phyloP scores from a whole-genome alignment of 768 basidiomycete species.

The Phaeotremella skinneri region DNA sequence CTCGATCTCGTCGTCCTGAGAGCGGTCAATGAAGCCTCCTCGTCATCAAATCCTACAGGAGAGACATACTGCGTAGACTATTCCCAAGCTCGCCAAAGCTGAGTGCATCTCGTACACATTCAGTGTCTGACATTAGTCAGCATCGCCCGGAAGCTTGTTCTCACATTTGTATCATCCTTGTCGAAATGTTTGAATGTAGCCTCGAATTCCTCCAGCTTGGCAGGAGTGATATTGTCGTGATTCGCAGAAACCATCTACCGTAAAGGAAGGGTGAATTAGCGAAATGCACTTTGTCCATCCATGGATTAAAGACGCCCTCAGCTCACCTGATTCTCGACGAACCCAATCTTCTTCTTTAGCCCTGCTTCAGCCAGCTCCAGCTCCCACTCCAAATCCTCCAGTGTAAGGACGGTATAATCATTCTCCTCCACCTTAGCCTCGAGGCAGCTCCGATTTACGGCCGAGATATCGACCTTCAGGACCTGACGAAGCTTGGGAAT shows the following conservation, averaged over 20 bases:
- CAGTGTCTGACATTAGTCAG: constrained; percentile 57
- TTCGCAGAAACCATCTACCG: constrained; percentile 84
- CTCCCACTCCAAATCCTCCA: constrained; percentile 86
- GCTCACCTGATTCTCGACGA: constrained; percentile 89
- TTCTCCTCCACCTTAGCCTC: constrained; percentile 95
- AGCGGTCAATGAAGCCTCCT: neutral
- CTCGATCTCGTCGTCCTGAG: constrained; percentile 80
- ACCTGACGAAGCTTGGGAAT: constrained; percentile 64
- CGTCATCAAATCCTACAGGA: neutral
- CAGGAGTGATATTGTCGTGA: constrained; percentile 90
- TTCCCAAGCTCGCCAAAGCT: constrained; percentile 88
- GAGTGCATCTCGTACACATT: constrained; percentile 79
- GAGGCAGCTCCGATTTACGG: constrained; percentile 70
- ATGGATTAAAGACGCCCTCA: neutral
- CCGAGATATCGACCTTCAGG: constrained; percentile 56
- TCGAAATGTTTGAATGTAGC: constrained; percentile 97
- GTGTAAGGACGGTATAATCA: constrained; percentile 87
- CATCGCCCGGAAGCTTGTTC: constrained; percentile 1
- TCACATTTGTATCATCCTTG: constrained; percentile 75
- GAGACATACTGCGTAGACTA: constrained; percentile 75
- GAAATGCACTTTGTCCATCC: neutral
- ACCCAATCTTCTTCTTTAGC: constrained; percentile 84
- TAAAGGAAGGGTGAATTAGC: too few relatives aligned
- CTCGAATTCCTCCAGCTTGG: constrained; percentile 86
- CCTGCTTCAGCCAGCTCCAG: constrained; percentile 75